phyloP scores from a whole-genome alignment of 306 rosid species.

The Hippophae gyantsensis region DNA sequence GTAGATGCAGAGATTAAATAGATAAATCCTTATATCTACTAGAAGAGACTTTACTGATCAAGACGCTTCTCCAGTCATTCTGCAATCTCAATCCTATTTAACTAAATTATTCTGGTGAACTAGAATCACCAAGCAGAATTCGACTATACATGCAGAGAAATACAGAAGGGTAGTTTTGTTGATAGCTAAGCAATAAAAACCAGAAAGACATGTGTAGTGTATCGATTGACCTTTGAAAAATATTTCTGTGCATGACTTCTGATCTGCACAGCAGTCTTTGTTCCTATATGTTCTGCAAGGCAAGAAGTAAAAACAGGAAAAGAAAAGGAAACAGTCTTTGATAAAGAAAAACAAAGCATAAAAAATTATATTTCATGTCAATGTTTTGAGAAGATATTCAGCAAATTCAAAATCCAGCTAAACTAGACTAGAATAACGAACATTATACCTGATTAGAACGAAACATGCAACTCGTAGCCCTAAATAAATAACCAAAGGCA shows the following conservation, averaged over 20 bases:
- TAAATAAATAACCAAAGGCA: not conserved
- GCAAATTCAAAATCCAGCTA: no score
- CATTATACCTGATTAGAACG: no score
- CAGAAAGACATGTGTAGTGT: conserved; percentile 33
- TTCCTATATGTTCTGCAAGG: conserved; percentile 88
- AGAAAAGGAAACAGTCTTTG: conserved; percentile 16
- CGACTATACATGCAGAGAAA: not conserved
- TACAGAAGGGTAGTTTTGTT: conserved; percentile 10
- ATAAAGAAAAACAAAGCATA: conserved; percentile 21
- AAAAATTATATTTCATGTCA: conserved; percentile 4
- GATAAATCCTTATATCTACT: no score
- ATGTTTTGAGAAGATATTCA: no score
- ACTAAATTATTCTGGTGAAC: no score
- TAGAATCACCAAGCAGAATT: no score
- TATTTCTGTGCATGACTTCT: conserved; percentile 99
- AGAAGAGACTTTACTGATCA: no score
- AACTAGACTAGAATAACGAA: no score
- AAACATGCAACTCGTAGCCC: no score
- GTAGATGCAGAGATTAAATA: no score
- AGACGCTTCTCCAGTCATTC: no score
- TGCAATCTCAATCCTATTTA: no score
- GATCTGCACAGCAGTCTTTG: conserved; percentile 99
- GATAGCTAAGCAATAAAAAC: conserved; percentile 11
- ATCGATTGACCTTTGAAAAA: conserved; percentile 82
- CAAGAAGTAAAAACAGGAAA: conserved; percentile 24